These are phyloP conservation scores for Lactarius quietus DNA, from an alignment of 768 basidiomycete genomes.

Conservation along the genomic window DNA sequence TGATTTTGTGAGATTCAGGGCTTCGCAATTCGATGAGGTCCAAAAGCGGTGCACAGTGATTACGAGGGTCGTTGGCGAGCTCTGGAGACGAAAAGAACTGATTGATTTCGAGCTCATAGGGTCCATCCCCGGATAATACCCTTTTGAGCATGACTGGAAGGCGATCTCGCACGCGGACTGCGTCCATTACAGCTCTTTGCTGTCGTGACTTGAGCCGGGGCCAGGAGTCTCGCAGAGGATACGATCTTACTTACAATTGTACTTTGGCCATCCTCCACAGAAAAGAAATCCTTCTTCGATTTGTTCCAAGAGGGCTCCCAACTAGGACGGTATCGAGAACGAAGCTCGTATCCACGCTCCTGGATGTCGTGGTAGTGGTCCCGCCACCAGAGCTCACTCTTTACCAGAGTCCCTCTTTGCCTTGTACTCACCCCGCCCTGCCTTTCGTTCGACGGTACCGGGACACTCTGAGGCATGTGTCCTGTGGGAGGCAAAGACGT, in stretches of 20 bases:
- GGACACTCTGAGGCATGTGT: background rate
- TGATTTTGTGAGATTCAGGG: slow-evolving; percentile 14
- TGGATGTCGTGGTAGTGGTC: slow-evolving; percentile 4
- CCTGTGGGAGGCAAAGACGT: background rate
- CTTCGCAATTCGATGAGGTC: slow-evolving; percentile 27
- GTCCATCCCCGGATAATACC: slow-evolving; percentile 7
- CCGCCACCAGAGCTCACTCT: slow-evolving; percentile 18
- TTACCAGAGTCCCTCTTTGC: slow-evolving; percentile 10
- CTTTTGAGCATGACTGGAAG: slow-evolving; percentile 19
- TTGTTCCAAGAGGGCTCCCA: slow-evolving; percentile 18
- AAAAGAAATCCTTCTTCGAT: slow-evolving; percentile 10
- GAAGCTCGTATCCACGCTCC: slow-evolving; percentile 18
- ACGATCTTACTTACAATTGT: slow-evolving; percentile 10
- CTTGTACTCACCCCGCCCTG: background rate
- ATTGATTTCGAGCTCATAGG: slow-evolving; percentile 16
- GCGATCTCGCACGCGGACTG: slow-evolving; percentile 3
- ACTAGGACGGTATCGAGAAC: slow-evolving; percentile 17
- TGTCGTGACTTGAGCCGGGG: background rate
- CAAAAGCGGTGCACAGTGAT: slow-evolving; percentile 30
- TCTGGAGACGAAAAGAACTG: slow-evolving; percentile 18
- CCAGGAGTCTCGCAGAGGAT: background rate
- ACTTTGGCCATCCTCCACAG: slow-evolving; percentile 17
- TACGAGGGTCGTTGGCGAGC: slow-evolving; percentile 29
- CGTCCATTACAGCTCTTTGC: slow-evolving; percentile 23
- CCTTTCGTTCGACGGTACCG: background rate